Conservation (phyloP, 441 rosid species). For the Arabidopsis hybrid region DNA sequence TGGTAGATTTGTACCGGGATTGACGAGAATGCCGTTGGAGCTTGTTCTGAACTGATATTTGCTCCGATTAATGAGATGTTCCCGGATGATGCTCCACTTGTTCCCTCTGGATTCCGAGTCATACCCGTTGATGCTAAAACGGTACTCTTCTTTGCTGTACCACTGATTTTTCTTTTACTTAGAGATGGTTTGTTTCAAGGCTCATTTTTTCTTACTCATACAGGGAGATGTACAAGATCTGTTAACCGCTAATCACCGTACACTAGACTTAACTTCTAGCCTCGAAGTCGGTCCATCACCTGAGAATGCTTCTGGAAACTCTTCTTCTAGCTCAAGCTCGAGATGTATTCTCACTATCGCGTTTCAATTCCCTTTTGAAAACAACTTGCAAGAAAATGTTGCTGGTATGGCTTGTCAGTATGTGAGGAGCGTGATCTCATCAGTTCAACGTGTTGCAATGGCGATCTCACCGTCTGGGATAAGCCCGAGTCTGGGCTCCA, state of each 20-base stretch:
- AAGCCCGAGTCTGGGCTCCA: slow-evolving; percentile 68
- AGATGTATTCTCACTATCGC: slow-evolving; percentile 97
- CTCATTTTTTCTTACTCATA: slow-evolving; percentile 15
- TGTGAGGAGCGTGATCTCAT: slow-evolving; percentile 86
- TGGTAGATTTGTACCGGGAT: slow-evolving; percentile 90
- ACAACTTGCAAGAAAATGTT: slow-evolving; percentile 87
- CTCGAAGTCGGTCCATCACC: slow-evolving; percentile 85
- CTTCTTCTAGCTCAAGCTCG: slow-evolving; percentile 52
- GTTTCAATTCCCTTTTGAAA: slow-evolving; percentile 95
- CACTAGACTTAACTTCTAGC: slow-evolving; percentile 92
- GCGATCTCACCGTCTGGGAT: slow-evolving; percentile 90
- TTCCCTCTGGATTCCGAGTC: slow-evolving; percentile 97
- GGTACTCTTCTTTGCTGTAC: slow-evolving; percentile 49
- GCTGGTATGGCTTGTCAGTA: slow-evolving; percentile 97
- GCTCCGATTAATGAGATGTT: slow-evolving; percentile 99
- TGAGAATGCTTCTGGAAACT: slow-evolving; percentile 60
- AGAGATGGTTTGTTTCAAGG: not conserved
- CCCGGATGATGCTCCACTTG: slow-evolving; percentile 93
- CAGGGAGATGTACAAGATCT: slow-evolving; percentile 75
- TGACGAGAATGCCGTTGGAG: slow-evolving; percentile 92
- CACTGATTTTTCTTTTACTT: not conserved
- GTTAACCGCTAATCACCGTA: slow-evolving; percentile 58
- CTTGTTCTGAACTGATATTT: slow-evolving; percentile 91
- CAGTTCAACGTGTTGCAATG: slow-evolving; percentile 97
- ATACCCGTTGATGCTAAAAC: slow-evolving; percentile 90